Evolutionary conservation across 139 green algal species (phyloP), one percentile per base, ranked within the genome.

Genomic region (Penium margaritaceum): DNA sequence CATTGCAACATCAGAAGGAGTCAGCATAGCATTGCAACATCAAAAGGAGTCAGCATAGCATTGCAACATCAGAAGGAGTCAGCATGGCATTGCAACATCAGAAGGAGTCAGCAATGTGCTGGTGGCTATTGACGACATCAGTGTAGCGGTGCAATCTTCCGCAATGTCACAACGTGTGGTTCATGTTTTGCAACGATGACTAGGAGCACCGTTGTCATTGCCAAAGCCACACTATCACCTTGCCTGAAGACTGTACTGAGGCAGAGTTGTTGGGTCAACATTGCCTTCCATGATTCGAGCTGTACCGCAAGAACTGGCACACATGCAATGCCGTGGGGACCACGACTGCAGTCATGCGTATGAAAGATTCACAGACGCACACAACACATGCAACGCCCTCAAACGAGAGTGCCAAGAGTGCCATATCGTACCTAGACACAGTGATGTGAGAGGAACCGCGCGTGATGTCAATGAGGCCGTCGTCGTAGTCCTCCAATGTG

Each of bases 391-490:
- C 34, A 19, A n/a, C 36, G 6, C 7, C 19, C 29, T 72, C n/a
- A n/a, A n/a, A n/a, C n/a, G n/a, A n/a, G n/a, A n/a, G n/a, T n/a
- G 62, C 38, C 9, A 55, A 12, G 29, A 57, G 61, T 70, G 12
- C 9, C 9, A 70, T 29, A 70, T 5, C 62, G 21, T 15, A 74
- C 66, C 66, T 74, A 3, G 66, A 74, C n/a, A 74, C 32, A 33
- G 66, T 74, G 21, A 74, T 27, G 32, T 74, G 43, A 3, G 66
- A 68, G 5, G 66, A 74, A 17, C 27, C 66, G 30, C 66, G 17
- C 21, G 66, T 74, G 14, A 74, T 63, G 12, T 74, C 66, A 43
- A 74, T 74, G 2, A 74, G 43, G 9, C 66, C 66, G 30, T 74
- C 66, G 19, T 74, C 66, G 43, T 37, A 74, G 33, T 74, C 66